A percentile compares a stretch with the other conserved stretches of the same genome.
Evolutionary conservation across 2,329 filamentous ascomycete species (phyloP).

Genomic region (Pyricularia pennisetigena): DNA sequence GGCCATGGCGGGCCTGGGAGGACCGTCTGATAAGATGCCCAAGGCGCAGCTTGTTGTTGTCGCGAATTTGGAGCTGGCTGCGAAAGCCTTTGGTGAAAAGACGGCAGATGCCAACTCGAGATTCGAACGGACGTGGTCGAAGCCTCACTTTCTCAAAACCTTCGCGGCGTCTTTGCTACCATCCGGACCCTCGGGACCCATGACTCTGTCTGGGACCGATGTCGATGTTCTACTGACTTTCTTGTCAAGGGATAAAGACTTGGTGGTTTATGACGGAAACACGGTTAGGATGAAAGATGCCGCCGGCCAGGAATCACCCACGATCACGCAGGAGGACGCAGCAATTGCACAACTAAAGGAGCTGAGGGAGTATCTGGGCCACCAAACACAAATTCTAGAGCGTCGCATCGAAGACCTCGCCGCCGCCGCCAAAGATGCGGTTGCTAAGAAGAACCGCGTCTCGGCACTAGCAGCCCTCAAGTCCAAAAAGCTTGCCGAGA

Average conservation of each 20-base stretch:
- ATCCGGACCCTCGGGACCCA: conserved; percentile 17
- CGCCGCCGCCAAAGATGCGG: conserved; percentile 56
- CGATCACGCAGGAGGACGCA: conserved; percentile 66
- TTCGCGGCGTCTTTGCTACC: conserved; percentile 42
- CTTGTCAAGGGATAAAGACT: conserved; percentile 55
- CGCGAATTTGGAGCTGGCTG: conserved; percentile 49
- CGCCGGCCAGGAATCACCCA: conserved; percentile 21
- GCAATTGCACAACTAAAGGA: conserved; percentile 79
- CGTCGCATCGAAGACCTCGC: conserved; percentile 57
- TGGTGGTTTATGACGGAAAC: conserved; percentile 49
- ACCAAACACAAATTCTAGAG: conserved; percentile 59
- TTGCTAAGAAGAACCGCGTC: conserved; percentile 62
- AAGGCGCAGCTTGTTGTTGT: conserved; percentile 57
- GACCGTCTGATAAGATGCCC: conserved; percentile 42
- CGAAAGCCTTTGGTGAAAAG: conserved; percentile 40
- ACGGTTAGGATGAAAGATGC: conserved; percentile 62
- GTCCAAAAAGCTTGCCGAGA: conserved; percentile 73
- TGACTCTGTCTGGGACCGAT: conserved; percentile 50
- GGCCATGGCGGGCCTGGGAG: conserved; percentile 34
- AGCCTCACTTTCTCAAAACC: conserved; percentile 49
- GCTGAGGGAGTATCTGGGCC: conserved; percentile 63
- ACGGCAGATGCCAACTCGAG: conserved; percentile 32
- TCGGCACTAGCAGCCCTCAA: conserved; percentile 70
- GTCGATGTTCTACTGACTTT: conserved; percentile 61
- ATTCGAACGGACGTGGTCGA: conserved; percentile 60